A percentile compares a stretch with the other conserved stretches of the same genome.
Evolutionary conservation across 805 yeast genomes (phyloP).

Genomic region (Teunomyces kruisii): DNA sequence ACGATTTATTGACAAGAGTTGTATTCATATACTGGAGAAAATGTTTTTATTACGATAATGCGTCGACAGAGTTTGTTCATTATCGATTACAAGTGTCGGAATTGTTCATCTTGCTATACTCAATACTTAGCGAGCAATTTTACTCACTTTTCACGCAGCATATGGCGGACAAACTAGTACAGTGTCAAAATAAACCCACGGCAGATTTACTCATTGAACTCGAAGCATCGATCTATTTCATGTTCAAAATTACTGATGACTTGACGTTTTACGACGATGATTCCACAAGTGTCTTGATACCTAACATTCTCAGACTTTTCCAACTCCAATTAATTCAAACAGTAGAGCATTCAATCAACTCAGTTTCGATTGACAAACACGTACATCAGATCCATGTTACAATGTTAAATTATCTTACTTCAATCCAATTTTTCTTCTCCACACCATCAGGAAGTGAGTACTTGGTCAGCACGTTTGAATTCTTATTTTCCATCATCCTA

Average conservation of each 20-base stretch:
- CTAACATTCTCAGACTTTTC: slow-evolving; percentile 26
- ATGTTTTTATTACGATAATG: slow-evolving; percentile 46
- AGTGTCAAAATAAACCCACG: slow-evolving; percentile 1
- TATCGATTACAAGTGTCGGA: slow-evolving; percentile 79
- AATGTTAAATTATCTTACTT: slow-evolving; percentile 56
- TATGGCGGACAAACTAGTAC: slow-evolving; percentile 23
- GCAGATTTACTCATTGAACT: slow-evolving; percentile 34
- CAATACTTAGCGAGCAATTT: slow-evolving; percentile 56
- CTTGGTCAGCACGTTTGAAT: slow-evolving; percentile 54
- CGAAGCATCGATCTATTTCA: slow-evolving; percentile 62
- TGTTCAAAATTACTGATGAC: slow-evolving; percentile 57
- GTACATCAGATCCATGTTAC: slow-evolving; percentile 27
- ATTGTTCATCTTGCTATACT: slow-evolving; percentile 67
- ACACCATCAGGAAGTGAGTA: slow-evolving; percentile 41
- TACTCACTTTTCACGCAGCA: slow-evolving; percentile 43
- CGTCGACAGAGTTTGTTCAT: slow-evolving; percentile 55
- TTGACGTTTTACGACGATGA: slow-evolving; percentile 41
- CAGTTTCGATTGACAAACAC: slow-evolving; percentile 6
- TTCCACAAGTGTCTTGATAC: slow-evolving; percentile 25
- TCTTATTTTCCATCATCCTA: slow-evolving; percentile 46
- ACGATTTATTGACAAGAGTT: slow-evolving; percentile 47
- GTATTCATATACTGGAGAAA: slow-evolving; percentile 70
- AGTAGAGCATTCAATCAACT: slow-evolving; percentile 12
- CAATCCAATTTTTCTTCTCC: slow-evolving; percentile 60
- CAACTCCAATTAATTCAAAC: slow-evolving; percentile 19